These are phyloP conservation scores for Skeletonema menzelii DNA, from an alignment of 108 stramenopile genomes.

Conservation along the genomic window DNA sequence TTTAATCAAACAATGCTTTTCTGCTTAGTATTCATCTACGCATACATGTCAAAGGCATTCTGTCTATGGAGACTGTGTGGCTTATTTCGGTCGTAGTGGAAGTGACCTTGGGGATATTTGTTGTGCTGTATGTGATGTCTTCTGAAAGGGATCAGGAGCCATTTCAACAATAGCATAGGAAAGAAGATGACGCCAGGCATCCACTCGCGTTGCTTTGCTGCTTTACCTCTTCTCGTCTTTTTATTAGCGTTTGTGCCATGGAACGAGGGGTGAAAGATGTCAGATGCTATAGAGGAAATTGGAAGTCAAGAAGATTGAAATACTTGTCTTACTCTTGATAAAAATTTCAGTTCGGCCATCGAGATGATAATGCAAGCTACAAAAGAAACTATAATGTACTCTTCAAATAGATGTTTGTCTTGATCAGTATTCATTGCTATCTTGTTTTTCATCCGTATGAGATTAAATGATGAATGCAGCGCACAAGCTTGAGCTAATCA, in stretches of 20 bases:
- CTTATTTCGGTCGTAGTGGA: background rate
- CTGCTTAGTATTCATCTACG: background rate
- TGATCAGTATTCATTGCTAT: background rate
- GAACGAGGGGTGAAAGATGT: background rate
- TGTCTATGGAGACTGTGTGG: constrained; percentile 1
- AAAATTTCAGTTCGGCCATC: background rate
- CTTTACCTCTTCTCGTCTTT: background rate
- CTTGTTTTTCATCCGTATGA: background rate
- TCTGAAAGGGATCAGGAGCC: background rate
- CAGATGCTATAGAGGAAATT: background rate
- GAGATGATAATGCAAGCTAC: constrained; percentile 4
- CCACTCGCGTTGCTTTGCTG: background rate
- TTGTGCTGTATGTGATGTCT: background rate
- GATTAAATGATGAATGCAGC: background rate
- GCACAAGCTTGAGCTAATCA: background rate
- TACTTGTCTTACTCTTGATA: background rate
- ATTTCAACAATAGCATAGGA: background rate
- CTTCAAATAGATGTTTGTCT: background rate
- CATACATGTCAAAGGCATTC: constrained; percentile 6
- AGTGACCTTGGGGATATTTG: background rate
- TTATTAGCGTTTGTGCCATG: background rate
- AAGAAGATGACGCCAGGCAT: constrained; percentile 1
- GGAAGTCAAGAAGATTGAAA: background rate
- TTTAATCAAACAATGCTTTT: background rate
- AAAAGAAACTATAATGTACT: background rate